phyloP scores from a whole-genome alignment of 2,329 filamentous ascomycete genomes.

The Fusarium torulosum region DNA sequence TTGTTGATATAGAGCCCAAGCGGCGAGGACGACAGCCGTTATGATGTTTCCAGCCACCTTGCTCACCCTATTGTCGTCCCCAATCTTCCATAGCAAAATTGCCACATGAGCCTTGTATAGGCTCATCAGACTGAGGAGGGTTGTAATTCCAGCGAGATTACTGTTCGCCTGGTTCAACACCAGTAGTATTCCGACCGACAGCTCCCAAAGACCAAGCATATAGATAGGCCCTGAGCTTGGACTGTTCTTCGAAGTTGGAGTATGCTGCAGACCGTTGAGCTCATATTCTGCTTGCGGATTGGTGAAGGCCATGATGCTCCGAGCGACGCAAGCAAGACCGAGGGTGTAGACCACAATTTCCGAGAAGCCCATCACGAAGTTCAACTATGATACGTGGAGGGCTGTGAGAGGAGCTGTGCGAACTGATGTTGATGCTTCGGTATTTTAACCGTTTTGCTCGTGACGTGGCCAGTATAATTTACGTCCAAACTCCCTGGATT shows the following conservation, averaged over 20 bases:
- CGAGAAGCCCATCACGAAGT: neutral
- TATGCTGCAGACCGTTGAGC: slow-evolving; percentile 12
- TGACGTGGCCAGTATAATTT: too few relatives aligned
- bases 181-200: slow-evolving; percentile 1
- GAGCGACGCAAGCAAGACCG: neutral
- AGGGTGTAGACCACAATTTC: neutral
- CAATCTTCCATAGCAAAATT: neutral
- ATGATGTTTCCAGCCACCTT: neutral
- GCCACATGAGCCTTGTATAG: slow-evolving; percentile 11
- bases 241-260: neutral
- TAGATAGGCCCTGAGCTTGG: slow-evolving; percentile 7
- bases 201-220: slow-evolving; percentile 19
- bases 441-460: too few relatives aligned
- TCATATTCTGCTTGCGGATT: slow-evolving; percentile 17
- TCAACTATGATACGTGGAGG: rapidly evolving
- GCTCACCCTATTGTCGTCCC: neutral
- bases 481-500: too few relatives aligned
- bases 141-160: neutral
- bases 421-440: neutral
- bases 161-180: neutral
- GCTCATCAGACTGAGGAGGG: slow-evolving; percentile 1
- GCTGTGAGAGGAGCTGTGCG: too few relatives aligned
- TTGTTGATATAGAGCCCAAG: neutral
- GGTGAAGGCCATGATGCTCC: slow-evolving; percentile 18
- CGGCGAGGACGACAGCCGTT: neutral